These are phyloP conservation scores for Mycena capillaripes DNA, from an alignment of 768 basidiomycete species.

Conservation along the genomic window DNA sequence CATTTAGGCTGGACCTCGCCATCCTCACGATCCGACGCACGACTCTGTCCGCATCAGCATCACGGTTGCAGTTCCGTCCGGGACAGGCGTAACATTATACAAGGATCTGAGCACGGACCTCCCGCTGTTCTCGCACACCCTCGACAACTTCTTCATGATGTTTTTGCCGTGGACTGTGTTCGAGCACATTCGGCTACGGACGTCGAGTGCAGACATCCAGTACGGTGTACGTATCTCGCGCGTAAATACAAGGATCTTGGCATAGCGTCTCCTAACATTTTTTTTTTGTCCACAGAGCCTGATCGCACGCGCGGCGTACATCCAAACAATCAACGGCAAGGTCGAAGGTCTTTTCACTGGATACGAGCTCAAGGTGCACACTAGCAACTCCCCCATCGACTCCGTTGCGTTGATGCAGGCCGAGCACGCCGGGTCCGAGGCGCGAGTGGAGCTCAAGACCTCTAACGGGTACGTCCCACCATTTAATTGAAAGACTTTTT, in stretches of 20 bases:
- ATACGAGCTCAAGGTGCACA: slow-evolving; percentile 1
- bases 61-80: slow-evolving; percentile 16
- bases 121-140: slow-evolving; percentile 6
- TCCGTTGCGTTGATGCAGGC: slow-evolving; percentile 10
- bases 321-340: slow-evolving; percentile 22
- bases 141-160: slow-evolving; percentile 14
- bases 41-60: slow-evolving; percentile 22
- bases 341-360: slow-evolving; percentile 15
- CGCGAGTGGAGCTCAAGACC: slow-evolving; percentile 12
- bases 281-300: slow-evolving; percentile 3
- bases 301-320: background rate
- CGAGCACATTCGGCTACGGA: slow-evolving; percentile 12
- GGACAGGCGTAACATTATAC: background rate
- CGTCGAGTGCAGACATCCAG: slow-evolving; percentile 12
- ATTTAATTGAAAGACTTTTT: slow-evolving; percentile 4
- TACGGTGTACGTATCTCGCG: slow-evolving; percentile 8
- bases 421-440: background rate
- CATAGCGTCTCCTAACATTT: background rate
- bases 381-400: slow-evolving; percentile 19
- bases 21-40: slow-evolving; percentile 6
- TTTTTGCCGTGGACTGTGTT: background rate
- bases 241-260: background rate
- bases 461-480: slow-evolving; percentile 24
- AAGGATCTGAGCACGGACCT: slow-evolving; percentile 24
- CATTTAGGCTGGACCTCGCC: slow-evolving; percentile 19